A percentile compares a stretch with the other conserved stretches of the same genome.
Evolutionary conservation across 2,329 filamentous ascomycete genomes (phyloP).

Genomic region (Hortaea werneckii): DNA sequence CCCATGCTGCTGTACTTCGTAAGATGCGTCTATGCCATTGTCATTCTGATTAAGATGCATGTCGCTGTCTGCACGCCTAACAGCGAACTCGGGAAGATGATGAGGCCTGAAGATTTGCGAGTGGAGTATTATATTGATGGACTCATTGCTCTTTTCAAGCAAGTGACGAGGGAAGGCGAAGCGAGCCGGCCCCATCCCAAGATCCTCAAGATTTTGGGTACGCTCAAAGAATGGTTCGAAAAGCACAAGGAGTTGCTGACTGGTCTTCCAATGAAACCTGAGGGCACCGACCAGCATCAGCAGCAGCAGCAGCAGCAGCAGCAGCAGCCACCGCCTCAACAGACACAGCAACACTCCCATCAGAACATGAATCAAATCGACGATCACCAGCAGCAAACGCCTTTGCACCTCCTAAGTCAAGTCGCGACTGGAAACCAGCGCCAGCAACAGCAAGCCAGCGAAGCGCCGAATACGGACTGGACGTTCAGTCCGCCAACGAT

Average conservation of each 20-base stretch:
- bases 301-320: slow-evolving; percentile 1
- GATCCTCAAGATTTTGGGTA: slow-evolving; percentile 36
- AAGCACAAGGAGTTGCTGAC: slow-evolving; percentile 24
- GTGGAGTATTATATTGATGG: slow-evolving; percentile 38
- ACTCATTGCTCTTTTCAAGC: slow-evolving; percentile 33
- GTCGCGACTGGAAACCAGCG: slow-evolving; percentile 2
- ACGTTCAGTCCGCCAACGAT: slow-evolving; percentile 13
- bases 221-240: slow-evolving; percentile 37
- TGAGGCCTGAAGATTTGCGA: slow-evolving; percentile 37
- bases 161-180: slow-evolving; percentile 8
- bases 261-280: background rate
- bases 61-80: slow-evolving; percentile 42
- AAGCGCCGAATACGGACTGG: slow-evolving; percentile 12
- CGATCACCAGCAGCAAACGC: slow-evolving; percentile 2
- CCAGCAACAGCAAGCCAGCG: slow-evolving; percentile 5
- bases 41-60: slow-evolving; percentile 52
- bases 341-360: slow-evolving; percentile 1
- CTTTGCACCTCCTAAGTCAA: slow-evolving; percentile 8
- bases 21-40: slow-evolving; percentile 47
- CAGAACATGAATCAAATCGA: background rate
- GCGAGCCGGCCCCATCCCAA: slow-evolving; percentile 34
- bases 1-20: slow-evolving; percentile 39
- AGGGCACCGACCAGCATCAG: background rate
- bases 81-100: slow-evolving; percentile 39
- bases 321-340: background rate